Base-by-base conservation (phyloP, 257 asterid genomes). In the Marsdenia floribunda region DNA sequence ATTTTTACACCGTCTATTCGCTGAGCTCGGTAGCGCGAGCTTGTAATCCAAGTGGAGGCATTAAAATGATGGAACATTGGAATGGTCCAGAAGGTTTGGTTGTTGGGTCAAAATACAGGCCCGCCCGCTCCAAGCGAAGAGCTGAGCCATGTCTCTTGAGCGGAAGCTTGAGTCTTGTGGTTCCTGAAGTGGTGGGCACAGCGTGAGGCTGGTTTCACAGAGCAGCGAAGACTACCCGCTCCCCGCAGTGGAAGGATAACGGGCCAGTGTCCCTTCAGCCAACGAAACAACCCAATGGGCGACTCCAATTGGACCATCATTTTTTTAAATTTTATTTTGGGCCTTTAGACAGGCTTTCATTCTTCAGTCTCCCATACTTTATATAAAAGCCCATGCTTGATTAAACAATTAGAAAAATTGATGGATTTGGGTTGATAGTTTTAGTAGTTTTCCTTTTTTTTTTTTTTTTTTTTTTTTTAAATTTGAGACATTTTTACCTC, bases 181-280 rank as follows among this genome's bases (percentile, higher is more conserved):
- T 16, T 12, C 72, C 33, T 79, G 38, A 16, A 79, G 75, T 2
- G 68, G 73, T 38, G 82, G 76, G 79, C 22, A n/a, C 26, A 0
- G 76, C 82, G 79, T 70, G 33, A 74, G 79, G 76, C 76, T 79
- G 82, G 82, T 4, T 68, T 73, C 53, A 78, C 75, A 79, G 82
- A 74, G 79, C 82, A 79, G 68, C 82, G 82, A 79, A 14, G 12
- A 69, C 73, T 52, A 7, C 73, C 58, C 72, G 22, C 76, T 79
- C 76, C 21, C 0, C 12, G 82, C 73, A 67, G 82, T 79, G 79
- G 82, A 74, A 47, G 73, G 82, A 75, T 44, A 24, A 75, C 79
- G 38, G 64, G 63, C 52, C 42, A 49, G 79, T 79, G 73, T 37
- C 14, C 0, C 61, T 1, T 0, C 1, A 22, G 70, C 46, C 73